Base-by-base conservation (phyloP, 192 early-diverging fungal species). In the Backusella luteola region DNA sequence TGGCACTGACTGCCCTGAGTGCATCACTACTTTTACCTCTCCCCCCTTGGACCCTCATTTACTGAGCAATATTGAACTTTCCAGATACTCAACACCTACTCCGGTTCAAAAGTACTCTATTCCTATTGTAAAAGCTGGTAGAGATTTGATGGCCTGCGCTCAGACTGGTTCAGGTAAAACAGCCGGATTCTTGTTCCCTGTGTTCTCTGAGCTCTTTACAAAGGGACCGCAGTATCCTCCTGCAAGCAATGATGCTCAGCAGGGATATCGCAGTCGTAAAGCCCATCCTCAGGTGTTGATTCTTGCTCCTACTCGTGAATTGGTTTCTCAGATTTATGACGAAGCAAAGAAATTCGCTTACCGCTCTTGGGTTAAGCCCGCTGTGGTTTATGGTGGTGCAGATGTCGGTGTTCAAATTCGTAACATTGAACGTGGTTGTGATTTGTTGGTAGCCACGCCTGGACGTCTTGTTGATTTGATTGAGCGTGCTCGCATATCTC, bases 121-220 rank as follows among this genome's bases (percentile, higher is more conserved):
- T 79, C 92, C 91, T 78, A 94, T 93, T 83, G 93, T 96, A 39
- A 84, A 87, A 46, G 83, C 84, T 35, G 89, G 91, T 68, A 92
- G 97, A 79, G 97, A 99, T 85, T 85, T 99, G 85, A 99, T 99
- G 97, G 97, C 96, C 23, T 99, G 97, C 81, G 97, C 97, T 44
- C 97, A 99, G 85, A 99, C 97, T 32, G 97, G 75, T 85, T 94
- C 91, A 32, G 93, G 94, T 66, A 95, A 99, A 85, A 99, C 97
- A 53, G 97, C 92, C 70, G 97, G 97, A 59, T 99, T 99, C 89
- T 87, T 99, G 74, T 93, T 99, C 87, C 97, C 97, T 53, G 98
- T 99, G 70, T 89, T 99, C 38, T 91, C 92, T 52, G 94, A 97
- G 81, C 90, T 92, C 67, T 99, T 96, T 88, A 90, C 88, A 83